These are phyloP conservation scores for Peribolospora kevripleyi DNA, from an alignment of 768 basidiomycete genomes.

Conservation along the genomic window DNA sequence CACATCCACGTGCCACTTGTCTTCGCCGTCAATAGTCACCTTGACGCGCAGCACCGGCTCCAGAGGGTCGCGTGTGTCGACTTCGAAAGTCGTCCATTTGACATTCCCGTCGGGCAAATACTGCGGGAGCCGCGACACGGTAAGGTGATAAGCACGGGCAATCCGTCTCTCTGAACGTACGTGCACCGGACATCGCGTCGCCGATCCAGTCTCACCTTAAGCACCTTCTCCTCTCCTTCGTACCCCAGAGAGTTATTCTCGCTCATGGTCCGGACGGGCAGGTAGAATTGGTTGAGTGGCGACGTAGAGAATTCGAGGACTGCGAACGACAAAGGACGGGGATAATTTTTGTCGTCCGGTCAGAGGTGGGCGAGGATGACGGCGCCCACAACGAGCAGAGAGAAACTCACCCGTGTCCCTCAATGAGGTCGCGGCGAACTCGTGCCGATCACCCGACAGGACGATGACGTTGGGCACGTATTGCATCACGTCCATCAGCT, in stretches of 20 bases:
- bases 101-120: conserved; percentile 31
- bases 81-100: conserved; percentile 47
- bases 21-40: conserved; percentile 35
- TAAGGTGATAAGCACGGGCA: no score
- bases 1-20: conserved; percentile 22
- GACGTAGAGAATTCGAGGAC: conserved; percentile 43
- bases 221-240: neutral
- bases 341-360: no score
- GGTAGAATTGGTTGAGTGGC: conserved; percentile 30
- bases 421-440: conserved; percentile 36
- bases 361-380: no score
- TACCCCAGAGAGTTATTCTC: conserved; percentile 13
- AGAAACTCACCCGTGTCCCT: conserved; percentile 6
- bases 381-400: no score
- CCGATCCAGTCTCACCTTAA: no score
- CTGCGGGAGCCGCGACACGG: no score
- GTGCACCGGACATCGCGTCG: no score
- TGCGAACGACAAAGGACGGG: no score
- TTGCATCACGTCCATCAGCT: conserved; percentile 34
- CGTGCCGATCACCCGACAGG: conserved; percentile 45
- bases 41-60: conserved; percentile 34
- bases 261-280: conserved; percentile 25
- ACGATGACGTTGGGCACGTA: conserved; percentile 38
- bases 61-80: conserved; percentile 35
- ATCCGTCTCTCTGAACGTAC: no score